Percentiles rank a stretch among this genome's conserved stretches.
These are phyloP conservation scores for Aspergillus fructus DNA, from an alignment of 2,329 filamentous ascomycete genomes.

Conservation along the genomic window DNA sequence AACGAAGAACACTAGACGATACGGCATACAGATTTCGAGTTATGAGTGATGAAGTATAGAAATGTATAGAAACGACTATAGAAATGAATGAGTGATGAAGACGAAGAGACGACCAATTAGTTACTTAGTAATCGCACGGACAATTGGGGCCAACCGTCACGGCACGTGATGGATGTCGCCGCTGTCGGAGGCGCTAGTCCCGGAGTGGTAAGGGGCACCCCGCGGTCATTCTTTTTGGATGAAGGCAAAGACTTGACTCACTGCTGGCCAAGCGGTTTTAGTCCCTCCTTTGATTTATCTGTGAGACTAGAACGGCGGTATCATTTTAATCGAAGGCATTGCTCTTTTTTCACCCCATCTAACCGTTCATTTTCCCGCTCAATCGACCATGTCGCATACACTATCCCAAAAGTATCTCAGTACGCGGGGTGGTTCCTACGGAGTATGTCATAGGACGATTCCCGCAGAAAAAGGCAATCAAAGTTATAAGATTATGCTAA, in stretches of 20 bases:
- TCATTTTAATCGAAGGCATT: background rate
- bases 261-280: background rate
- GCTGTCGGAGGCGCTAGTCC: conserved; percentile 29
- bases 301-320: background rate
- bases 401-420: conserved; percentile 34
- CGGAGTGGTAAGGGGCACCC: conserved; percentile 13
- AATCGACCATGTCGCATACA: conserved; percentile 25
- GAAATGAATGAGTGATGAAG: background rate
- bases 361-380: background rate
- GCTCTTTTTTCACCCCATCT: background rate
- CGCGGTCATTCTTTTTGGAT: conserved; percentile 19
- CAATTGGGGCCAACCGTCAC: background rate
- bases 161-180: conserved; percentile 24
- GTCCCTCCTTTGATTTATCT: background rate
- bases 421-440: conserved; percentile 33
- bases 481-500: conserved; percentile 10
- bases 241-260: conserved; percentile 7
- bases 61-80: background rate
- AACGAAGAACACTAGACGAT: conserved; percentile 32
- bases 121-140: too few species aligned
- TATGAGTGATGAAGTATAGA: conserved; percentile 9
- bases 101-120: background rate
- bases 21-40: background rate
- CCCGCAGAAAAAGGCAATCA: background rate
- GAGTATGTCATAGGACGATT: conserved; percentile 21